A percentile compares a stretch with the other conserved stretches of the same genome.
Evolutionary conservation across 2,329 filamentous ascomycete species (phyloP).

Genomic region (Diaporthe citriasiana): DNA sequence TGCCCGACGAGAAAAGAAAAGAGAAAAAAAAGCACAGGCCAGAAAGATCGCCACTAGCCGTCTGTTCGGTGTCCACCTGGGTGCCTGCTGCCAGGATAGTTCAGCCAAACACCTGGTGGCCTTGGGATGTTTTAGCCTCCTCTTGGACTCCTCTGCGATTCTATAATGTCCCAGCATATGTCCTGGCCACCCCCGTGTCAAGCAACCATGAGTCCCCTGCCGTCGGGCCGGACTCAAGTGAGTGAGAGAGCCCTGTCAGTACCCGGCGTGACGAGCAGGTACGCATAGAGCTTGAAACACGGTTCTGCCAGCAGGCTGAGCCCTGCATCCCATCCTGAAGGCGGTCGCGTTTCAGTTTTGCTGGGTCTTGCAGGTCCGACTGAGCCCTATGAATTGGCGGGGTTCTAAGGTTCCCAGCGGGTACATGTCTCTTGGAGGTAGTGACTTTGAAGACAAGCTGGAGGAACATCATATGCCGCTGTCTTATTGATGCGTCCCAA

Average conservation of each 20-base stretch:
- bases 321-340: conserved; percentile 32
- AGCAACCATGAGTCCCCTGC: conserved; percentile 1
- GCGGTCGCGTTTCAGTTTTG: conserved; percentile 33
- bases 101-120: neutral
- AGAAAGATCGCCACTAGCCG: conserved; percentile 28
- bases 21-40: neutral
- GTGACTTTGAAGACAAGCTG: conserved; percentile 18
- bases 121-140: conserved; percentile 37
- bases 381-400: conserved; percentile 21
- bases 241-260: conserved; percentile 21
- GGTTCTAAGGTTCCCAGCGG: conserved; percentile 7
- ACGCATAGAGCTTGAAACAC: conserved; percentile 32
- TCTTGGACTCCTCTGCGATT: conserved; percentile 7
- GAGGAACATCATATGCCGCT: conserved; percentile 32
- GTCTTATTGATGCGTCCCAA: conserved; percentile 36
- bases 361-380: conserved; percentile 24
- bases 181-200: neutral
- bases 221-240: conserved; percentile 32
- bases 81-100: neutral
- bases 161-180: conserved; percentile 1
- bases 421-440: conserved; percentile 14
- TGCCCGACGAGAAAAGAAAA: neutral
- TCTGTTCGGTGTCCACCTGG: conserved; percentile 1
- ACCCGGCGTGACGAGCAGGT: conserved; percentile 26
- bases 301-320: conserved; percentile 18